phyloP scores from a whole-genome alignment of 192 early-diverging fungal genomes.

The Backusella psychrophila region DNA sequence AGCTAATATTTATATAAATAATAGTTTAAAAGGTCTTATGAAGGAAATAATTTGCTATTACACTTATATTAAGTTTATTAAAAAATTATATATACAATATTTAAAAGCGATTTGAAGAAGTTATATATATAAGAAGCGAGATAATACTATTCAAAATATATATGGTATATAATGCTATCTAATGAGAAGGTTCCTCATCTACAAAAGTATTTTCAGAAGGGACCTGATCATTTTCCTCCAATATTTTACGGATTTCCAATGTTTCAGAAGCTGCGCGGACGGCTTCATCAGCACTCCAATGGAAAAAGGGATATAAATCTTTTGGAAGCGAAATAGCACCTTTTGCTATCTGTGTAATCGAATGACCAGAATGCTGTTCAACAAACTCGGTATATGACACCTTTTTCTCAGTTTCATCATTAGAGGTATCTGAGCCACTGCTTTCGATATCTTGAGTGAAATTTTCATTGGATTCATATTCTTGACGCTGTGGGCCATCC shows the following conservation, averaged over 20 bases:
- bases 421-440: not conserved
- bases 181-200: not conserved
- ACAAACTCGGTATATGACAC: not conserved
- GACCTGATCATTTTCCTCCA: not conserved
- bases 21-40: too few relatives aligned
- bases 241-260: not conserved
- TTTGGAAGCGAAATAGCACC: conserved; percentile 20
- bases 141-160: not conserved
- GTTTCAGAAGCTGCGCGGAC: conserved; percentile 24
- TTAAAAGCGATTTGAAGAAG: not conserved
- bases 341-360: not conserved
- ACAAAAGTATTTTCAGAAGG: not conserved
- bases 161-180: not conserved
- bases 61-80: not conserved
- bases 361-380: not conserved
- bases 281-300: conserved; percentile 37
- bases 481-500: conserved; percentile 24
- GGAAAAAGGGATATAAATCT: conserved; percentile 38
- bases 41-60: not conserved
- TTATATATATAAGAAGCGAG: not conserved
- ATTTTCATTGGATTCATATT: not conserved
- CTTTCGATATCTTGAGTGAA: not conserved
- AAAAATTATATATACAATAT: not conserved
- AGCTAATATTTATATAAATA: too few relatives aligned
- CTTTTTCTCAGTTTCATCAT: not conserved